Conservation (phyloP, 768 basidiomycete species). For the Russula sp. region DNA sequence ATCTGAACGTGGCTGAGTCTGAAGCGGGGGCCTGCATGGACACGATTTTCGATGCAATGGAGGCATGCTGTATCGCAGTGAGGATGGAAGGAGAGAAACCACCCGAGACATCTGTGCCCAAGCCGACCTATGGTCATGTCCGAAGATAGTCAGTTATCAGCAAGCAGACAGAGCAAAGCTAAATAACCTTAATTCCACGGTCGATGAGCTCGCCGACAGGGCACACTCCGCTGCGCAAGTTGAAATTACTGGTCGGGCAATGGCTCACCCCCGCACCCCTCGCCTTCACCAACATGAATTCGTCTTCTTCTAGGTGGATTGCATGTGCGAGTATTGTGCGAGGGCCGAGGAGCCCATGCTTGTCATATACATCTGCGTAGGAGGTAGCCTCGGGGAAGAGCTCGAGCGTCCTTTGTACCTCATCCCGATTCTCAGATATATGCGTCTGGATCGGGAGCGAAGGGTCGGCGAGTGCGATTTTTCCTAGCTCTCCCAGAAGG, state of each 20-base stretch:
- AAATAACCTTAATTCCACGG: constrained; percentile 63
- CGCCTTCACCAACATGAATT: constrained; percentile 62
- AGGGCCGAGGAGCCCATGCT: constrained; percentile 59
- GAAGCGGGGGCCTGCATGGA: constrained; percentile 38
- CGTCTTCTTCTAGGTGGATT: constrained; percentile 66
- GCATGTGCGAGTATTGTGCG: constrained; percentile 89
- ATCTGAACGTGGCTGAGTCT: constrained; percentile 24
- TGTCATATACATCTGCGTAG: constrained; percentile 81
- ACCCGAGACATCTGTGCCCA: constrained; percentile 93
- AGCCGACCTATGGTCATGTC: constrained; percentile 57
- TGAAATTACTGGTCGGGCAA: constrained; percentile 92
- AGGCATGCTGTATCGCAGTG: constrained; percentile 61
- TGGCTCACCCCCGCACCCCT: constrained; percentile 75
- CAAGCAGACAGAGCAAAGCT: not conserved
- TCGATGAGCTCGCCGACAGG: constrained; percentile 75
- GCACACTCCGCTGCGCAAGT: constrained; percentile 80
- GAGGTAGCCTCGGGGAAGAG: constrained; percentile 58
- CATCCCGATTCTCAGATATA: constrained; percentile 74
- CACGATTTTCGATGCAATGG: constrained; percentile 74
- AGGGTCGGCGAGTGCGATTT: constrained; percentile 51
- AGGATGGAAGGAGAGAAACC: constrained; percentile 81
- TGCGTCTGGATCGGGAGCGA: constrained; percentile 84
- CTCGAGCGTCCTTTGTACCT: constrained; percentile 56
- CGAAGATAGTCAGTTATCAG: not conserved
- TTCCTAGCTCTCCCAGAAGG: constrained; percentile 57